Base-by-base conservation (phyloP, 2,329 filamentous ascomycete genomes). In the Paramyrothecium roridum region DNA sequence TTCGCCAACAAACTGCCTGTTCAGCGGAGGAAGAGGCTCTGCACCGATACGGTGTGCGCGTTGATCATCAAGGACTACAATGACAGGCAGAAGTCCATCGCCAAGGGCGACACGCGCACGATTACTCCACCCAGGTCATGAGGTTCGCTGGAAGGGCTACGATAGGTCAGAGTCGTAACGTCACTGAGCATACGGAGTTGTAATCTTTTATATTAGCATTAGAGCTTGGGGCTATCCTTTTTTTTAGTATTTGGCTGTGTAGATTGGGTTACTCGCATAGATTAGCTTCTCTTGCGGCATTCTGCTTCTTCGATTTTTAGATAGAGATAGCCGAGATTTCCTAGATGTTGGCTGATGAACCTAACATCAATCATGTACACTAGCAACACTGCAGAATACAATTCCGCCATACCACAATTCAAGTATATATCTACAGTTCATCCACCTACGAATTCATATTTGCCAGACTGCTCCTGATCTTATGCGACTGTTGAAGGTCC, bases 21-120 rank as follows among this genome's bases (percentile, higher is more conserved):
- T 2, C 79, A 86, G 66, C 83, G 93, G 63, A 82, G 90, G 67
- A 92, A 86, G 76, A 83, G 88, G 58, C 78, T 99, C 53, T 99
- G 95, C 73, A 80, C 90, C 61, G 93, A 99, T 68, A 83, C 92
- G n/a, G 83, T 80, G 59, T 99, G 95, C 73, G 84, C 89, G 7
- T 77, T 98, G 56, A 78, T 95, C 53, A 88, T 98, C 56, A 88
- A 87, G 71, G 91, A 99, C 63, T 99, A 82, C 65, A 78, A 80
- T 22, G 77, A 87, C 8, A 74, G 76, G 62, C 83, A 86, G 69
- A 85, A 85, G 76, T 77, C 81, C 0, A 82, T 84, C 64, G 73
- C 70, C 33, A 81, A 81, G 68, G 62, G 55, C 20, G 59, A 62
- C 53, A 61, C 63, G 58, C 57, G 57, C n/a, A 57, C 61, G 3